These are phyloP conservation scores for Ottelia alismoides DNA, from an alignment of 106 monocot genomes.

Conservation along the genomic window DNA sequence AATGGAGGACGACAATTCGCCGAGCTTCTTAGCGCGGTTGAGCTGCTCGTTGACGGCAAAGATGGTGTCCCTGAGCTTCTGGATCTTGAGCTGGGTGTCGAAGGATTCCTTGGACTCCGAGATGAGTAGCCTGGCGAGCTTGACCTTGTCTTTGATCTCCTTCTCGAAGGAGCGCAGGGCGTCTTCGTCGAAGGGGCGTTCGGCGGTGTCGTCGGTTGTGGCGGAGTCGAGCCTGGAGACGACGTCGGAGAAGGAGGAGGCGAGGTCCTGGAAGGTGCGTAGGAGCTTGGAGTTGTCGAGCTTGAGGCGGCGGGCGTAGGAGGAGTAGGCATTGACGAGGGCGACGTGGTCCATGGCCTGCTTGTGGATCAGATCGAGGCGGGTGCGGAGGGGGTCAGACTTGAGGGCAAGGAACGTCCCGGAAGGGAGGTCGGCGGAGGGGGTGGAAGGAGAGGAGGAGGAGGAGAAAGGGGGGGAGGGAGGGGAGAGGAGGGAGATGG, in stretches of 20 bases:
- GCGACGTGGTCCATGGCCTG: slow-evolving; percentile 45
- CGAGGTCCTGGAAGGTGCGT: slow-evolving; percentile 49
- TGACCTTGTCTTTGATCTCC: slow-evolving; percentile 48
- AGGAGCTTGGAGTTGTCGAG: slow-evolving; percentile 63
- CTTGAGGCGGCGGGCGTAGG: slow-evolving; percentile 53
- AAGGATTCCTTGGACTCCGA: slow-evolving; percentile 54
- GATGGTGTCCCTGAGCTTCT: slow-evolving; percentile 73
- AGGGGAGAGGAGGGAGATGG: background rate
- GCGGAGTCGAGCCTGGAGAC: slow-evolving; percentile 11
- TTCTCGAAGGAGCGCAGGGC: slow-evolving; percentile 30
- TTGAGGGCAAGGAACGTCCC: no score
- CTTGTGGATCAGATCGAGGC: slow-evolving; percentile 39
- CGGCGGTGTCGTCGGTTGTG: no score
- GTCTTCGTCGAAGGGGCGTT: slow-evolving; percentile 13
- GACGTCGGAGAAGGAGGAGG: slow-evolving; percentile 41
- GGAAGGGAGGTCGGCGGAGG: no score
- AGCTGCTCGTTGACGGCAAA: slow-evolving; percentile 66
- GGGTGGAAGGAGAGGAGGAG: slow-evolving; percentile 5
- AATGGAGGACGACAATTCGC: slow-evolving; percentile 56
- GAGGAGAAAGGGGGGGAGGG: slow-evolving; percentile 13
- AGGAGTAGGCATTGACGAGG: slow-evolving; percentile 43
- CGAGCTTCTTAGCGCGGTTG: slow-evolving; percentile 53
- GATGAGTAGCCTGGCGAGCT: slow-evolving; percentile 37
- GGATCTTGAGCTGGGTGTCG: slow-evolving; percentile 84
- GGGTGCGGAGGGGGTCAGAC: slow-evolving; percentile 29